phyloP scores from a whole-genome alignment of 345 rosid species.

The Erysimum cheiranthoides region DNA sequence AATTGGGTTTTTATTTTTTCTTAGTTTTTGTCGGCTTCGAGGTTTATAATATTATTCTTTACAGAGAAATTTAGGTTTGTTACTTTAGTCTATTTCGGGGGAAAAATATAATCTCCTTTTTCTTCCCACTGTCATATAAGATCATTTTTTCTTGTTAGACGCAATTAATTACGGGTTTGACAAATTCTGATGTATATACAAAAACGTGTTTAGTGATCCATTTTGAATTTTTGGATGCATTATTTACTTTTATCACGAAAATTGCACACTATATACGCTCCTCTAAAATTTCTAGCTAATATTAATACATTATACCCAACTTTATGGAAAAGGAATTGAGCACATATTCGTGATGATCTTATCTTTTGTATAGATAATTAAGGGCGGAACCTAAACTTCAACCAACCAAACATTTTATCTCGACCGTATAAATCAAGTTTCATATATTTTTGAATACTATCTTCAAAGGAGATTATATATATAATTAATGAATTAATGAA shows the following conservation, averaged over 20 bases:
- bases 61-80: conserved; percentile 32
- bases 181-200: conserved; percentile 8
- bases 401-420: conserved; percentile 30
- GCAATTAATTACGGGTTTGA: conserved; percentile 28
- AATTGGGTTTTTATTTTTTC: conserved; percentile 24
- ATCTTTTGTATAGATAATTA: conserved; percentile 10
- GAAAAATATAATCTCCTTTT: neutral
- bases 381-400: conserved; percentile 31
- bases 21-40: conserved; percentile 41
- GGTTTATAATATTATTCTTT: conserved; percentile 28
- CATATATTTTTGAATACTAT: conserved; percentile 5
- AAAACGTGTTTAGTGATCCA: conserved; percentile 15
- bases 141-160: conserved; percentile 20
- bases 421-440: conserved; percentile 7
- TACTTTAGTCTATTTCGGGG: conserved; percentile 28
- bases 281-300: neutral
- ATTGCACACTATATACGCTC: conserved; percentile 3
- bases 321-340: conserved; percentile 37
- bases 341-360: conserved; percentile 43
- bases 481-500: neutral
- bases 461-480: conserved; percentile 10
- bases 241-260: conserved; percentile 6
- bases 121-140: conserved; percentile 24
- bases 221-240: conserved; percentile 13
- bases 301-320: conserved; percentile 23